A percentile compares a stretch with the other conserved stretches of the same genome.
Conservation (phyloP, 73 alveolate genomes). For the Paramecium sonneborni region DNA sequence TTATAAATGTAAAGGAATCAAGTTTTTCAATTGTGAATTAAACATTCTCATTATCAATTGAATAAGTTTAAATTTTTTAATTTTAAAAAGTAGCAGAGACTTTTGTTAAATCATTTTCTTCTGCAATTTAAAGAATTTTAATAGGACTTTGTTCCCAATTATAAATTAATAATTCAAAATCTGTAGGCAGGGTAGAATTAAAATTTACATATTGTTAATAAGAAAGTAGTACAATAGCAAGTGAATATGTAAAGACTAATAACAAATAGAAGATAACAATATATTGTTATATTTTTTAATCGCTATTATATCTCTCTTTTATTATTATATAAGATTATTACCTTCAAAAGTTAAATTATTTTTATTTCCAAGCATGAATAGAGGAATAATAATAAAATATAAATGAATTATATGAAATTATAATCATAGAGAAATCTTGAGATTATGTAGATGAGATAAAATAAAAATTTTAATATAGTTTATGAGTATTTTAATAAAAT, state of each 20-base stretch:
- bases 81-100: background rate
- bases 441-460: background rate
- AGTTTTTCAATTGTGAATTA: background rate
- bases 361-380: constrained; percentile 21
- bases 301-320: background rate
- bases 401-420: background rate
- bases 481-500: background rate
- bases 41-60: background rate
- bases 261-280: background rate
- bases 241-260: constrained; percentile 10
- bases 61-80: background rate
- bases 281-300: background rate
- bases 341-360: constrained; percentile 19
- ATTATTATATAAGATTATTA: background rate
- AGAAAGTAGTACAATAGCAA: constrained; percentile 23
- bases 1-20: background rate
- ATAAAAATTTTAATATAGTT: background rate
- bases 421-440: background rate
- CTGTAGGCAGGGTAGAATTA: background rate
- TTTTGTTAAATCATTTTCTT: background rate
- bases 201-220: background rate
- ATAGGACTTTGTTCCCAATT: constrained; percentile 39
- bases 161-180: background rate
- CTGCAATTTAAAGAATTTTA: background rate
- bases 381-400: background rate